Evolutionary conservation across 225 moss, liverwort and hornwort genomes (phyloP), one percentile per base, ranked within the genome.

Genomic region (Physcomitrium patens): DNA sequence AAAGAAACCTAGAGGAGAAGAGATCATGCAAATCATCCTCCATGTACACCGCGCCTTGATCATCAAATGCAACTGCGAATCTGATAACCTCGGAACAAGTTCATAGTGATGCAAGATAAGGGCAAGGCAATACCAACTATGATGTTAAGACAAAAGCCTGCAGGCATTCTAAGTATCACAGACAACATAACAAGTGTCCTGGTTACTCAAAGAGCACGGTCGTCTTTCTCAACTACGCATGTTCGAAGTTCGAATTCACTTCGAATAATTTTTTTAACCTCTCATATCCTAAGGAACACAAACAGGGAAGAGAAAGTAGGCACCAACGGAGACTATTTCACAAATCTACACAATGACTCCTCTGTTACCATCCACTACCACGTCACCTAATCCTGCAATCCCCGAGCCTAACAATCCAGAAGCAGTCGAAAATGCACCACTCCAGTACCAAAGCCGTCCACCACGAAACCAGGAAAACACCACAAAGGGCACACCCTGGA

Each of bases 101-200:
- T 28, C 17, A 9, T 27, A 73, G 53, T 14, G 56, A 14, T 56
- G 56, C 64, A 41, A 56, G 65, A 47, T 8, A 28, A 45, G 31
- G 10, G 18, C 5, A 50, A 20, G 58, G 28, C 1, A 74, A 74
- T 67, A 68, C 68, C n/a, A 68, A 66, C 20, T 66, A 18, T 24
- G 31, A 22, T 48, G 46, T 1, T 2, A 48, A 17, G 31, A 20
- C 46, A 58, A 41, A 56, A 74, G 31, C 24, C n/a, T 23, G 51
- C 22, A 11, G 12, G 71, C 60, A 67, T 55, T 54, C 62, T 19
- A 68, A 68, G 31, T 12, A 49, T 48, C 42, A 50, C 67, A 67
- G 66, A 62, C 52, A 67, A 67, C 79, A 52, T n/a, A 51, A 56
- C 67, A 63, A 68, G 37, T 66, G 61, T 67, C 73, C 80, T 80